Percentiles rank a stretch among this genome's conserved stretches.
Conservation (phyloP, 495 filamentous ascomycete species). For the Elaphomyces granulatus region DNA sequence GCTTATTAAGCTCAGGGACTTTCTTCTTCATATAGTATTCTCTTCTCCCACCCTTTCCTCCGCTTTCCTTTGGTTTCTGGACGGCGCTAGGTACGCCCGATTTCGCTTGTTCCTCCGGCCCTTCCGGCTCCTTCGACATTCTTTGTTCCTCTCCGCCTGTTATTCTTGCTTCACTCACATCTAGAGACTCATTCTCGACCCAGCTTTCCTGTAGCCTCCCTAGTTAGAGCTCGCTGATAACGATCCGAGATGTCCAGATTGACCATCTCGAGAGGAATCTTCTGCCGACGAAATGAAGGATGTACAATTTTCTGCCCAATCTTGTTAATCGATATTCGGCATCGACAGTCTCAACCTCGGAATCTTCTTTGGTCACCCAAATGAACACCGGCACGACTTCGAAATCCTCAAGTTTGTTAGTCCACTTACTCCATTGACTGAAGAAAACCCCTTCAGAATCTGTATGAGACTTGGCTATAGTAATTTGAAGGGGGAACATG, state of each 20-base stretch:
- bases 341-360: background rate
- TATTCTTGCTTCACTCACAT: background rate
- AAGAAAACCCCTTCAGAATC: background rate
- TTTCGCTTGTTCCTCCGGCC: background rate
- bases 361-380: background rate
- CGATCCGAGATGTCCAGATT: background rate
- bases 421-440: background rate
- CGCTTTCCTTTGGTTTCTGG: background rate
- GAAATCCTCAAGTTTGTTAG: background rate
- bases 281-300: background rate
- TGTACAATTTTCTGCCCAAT: background rate
- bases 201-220: background rate
- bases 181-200: background rate
- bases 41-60: background rate
- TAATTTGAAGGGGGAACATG: background rate
- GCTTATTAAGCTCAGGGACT: background rate
- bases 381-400: background rate
- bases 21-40: background rate
- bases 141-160: background rate
- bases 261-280: background rate
- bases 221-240: background rate
- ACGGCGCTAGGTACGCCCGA: background rate
- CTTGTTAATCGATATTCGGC: background rate
- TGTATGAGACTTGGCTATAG: background rate
- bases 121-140: background rate